Base-by-base conservation (phyloP, 805 yeast species). In the Ascoidea tarda region DNA sequence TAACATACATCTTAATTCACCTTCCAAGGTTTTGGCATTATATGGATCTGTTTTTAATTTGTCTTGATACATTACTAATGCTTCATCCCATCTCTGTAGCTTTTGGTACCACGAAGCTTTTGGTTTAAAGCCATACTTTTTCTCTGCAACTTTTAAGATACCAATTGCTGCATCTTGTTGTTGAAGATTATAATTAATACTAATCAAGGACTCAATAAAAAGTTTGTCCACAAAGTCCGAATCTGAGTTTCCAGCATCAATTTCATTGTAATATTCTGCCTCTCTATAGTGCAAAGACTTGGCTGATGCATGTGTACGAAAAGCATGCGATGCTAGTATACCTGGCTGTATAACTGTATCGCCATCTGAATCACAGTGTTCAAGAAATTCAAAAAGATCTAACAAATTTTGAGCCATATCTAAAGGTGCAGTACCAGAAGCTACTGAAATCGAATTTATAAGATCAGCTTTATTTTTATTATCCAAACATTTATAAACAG, bases 101-200 rank as follows among this genome's bases (percentile, higher is more conserved):
- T 91, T 93, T 65, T 93, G 99, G 62, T 87, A 93, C 99, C 99
- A 93, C 0, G 96, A 87, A 66, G 93, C 99, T 62, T 90, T 91
- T 55, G 95, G 75, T 66, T 90, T 96, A 48, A 93, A 70, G 53
- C 84, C 88, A 62, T 91, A 96, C 57, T 87, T 91, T 55, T 85
- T 81, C 64, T 88, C 95, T 1, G 97, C 96, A 67, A 90, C 95
- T 62, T 89, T 91, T 59, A 93, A 73, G 52, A 93, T 90, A 57
- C 99, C 99, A 53, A 91, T 87, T 0, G 99, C 98, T 0, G 99
- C 96, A 68, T 93, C 99, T 0, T 95, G 82, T 64, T 95, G 99
- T 60, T 93, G 98, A 16, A 93, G 69, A 61, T 89, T 96, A 61
- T 91, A 93, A 65, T 93, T 95, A 59, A 93, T 91, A 57, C 88